A percentile compares a stretch with the other conserved stretches of the same genome.
Conservation (phyloP, 148 eudicot genomes). For the Persicaria tinctoria region DNA sequence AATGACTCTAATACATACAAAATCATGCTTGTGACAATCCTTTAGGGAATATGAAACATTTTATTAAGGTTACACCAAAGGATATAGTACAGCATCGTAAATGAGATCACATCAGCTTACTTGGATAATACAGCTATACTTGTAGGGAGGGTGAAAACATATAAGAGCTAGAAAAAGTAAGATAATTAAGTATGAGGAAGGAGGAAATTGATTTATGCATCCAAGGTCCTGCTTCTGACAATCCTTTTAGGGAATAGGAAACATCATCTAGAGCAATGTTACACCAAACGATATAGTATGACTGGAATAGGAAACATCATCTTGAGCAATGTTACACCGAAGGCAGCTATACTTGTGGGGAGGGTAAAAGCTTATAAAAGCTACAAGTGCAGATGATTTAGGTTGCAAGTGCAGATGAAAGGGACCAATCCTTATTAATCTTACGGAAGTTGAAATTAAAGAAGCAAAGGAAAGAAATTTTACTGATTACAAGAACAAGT, state of each 20-base stretch:
- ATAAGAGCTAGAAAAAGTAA: too few relatives aligned
- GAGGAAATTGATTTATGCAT: not conserved
- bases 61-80: too few relatives aligned
- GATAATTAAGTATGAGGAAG: too few relatives aligned
- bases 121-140: too few relatives aligned
- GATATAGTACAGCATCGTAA: too few relatives aligned
- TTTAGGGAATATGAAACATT: not conserved
- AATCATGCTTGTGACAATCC: not conserved
- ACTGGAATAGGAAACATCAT: not conserved
- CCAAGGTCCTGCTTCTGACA: not conserved
- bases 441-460: not conserved
- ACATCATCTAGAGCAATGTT: not conserved
- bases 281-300: not conserved
- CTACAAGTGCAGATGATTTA: not conserved
- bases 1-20: not conserved
- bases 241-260: not conserved
- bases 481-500: not conserved
- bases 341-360: not conserved
- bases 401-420: not conserved
- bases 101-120: too few relatives aligned
- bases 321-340: not conserved
- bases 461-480: not conserved
- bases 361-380: not conserved
- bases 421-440: not conserved
- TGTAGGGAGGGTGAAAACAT: too few relatives aligned